Base-by-base conservation (phyloP, 768 basidiomycete genomes). In the Pisolithus marmoratus region DNA sequence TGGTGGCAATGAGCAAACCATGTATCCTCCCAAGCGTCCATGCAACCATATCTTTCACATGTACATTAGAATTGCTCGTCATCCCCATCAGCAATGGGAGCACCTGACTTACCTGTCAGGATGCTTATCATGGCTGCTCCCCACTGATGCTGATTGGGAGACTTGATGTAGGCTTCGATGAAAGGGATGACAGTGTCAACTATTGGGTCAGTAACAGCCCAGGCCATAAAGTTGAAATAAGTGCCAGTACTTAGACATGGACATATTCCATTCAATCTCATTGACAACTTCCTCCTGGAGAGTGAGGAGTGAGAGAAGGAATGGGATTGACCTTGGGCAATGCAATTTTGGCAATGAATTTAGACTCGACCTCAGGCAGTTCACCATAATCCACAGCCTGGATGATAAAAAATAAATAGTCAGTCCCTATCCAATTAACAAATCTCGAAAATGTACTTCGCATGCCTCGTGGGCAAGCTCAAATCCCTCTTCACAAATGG, bases 21-120 rank as follows among this genome's bases (percentile, higher is more conserved):
- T 93, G 95, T 57, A 99, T 95, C 38, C 93, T 78, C 19, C 94
- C 94, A 12, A 99, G 78, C n/a, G n/a, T n/a, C n/a, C n/a, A n/a
- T n/a, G n/a, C n/a, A n/a, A n/a, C n/a, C n/a, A n/a, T n/a, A n/a
- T 98, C 96, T 70, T 94, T 91, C 58, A 99, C 95, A 54, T 92
- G 88, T 2, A 81, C 42, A 56, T 94, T 84, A 31, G 75, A 61
- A 65, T 98, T 96, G 45, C 74, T 76, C 91, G 97, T 95, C 94
- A 96, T 95, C 59, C 85, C 84, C 63, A 98, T 93, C 45, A 99
- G 79, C 37, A 94, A 84, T 6, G 92, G 92, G 12, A 99, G 78
- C 1, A 95, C 96, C 67, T 97, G 94, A 57, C 87, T 82, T 57
- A 96, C 94, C 91, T 20, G 84, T 86, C 48, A 99, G 82, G 24